Base-by-base conservation (phyloP, 2,329 filamentous ascomycete species). In the Didymella exigua region DNA sequence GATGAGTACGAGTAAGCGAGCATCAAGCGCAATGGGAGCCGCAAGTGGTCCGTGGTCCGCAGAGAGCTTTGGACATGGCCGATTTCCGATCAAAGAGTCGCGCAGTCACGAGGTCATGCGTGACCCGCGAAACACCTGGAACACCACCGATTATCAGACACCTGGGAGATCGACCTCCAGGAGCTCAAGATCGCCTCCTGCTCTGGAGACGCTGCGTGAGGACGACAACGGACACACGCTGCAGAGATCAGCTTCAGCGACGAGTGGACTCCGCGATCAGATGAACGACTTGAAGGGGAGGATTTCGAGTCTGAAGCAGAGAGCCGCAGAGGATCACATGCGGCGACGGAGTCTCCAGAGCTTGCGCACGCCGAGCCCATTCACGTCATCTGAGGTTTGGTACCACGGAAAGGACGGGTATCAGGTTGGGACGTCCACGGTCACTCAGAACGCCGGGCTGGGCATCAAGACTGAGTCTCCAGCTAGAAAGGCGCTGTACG, bases 201-300 rank as follows among this genome's bases (percentile, higher is more conserved):
- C 67, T 3, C 62, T 81, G 21, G 78, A 77, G 47, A 76, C 78
- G 1, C 60, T 80, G 21, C 71, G 65, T 5, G 78, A 81, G 57
- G 76, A 78, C 30, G 70, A 68, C 23, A 63, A 63, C 14, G 57
- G 51, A n/a, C 62, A 64, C 29, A 66, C 51, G 1, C 75, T 88
- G 8, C 83, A 83, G 23, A 83, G 90, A 16, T 87, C 89, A 2
- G 81, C 86, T 13, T 93, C 91, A 0, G 86, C 86, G n/a, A 82
- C 87, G 68, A 86, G 88, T 8, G 84, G 86, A 67, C 79, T 96
- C 37, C 90, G 91, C 56, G 88, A 91, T 61, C 91, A 96, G 71
- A 90, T 96, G 84, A 87, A 89, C 51, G 91, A 89, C 48, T 80
- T 96, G 41, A 93, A 92, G 69, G 90, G 89, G 56, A 91, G 91